phyloP scores from a whole-genome alignment of 345 rosid species.

The Aquilaria sinensis region DNA sequence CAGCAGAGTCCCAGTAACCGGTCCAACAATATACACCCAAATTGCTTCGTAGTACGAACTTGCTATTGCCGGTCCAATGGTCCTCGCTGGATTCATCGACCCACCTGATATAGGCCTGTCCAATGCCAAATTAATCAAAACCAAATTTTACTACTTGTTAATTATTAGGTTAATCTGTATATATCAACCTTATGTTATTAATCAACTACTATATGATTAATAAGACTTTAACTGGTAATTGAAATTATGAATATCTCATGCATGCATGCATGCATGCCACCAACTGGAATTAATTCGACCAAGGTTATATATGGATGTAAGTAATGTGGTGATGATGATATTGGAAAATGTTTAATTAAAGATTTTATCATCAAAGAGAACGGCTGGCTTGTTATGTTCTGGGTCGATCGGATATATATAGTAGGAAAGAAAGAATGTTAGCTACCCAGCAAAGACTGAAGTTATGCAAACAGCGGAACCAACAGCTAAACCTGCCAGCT shows the following conservation, averaged over 20 bases:
- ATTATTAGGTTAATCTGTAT: neutral
- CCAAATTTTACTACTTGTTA: conserved; percentile 15
- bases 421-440: neutral
- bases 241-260: too few relatives aligned
- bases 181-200: neutral
- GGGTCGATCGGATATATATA: neutral
- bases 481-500: conserved; percentile 52
- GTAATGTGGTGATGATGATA: too few relatives aligned
- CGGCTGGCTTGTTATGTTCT: too few relatives aligned
- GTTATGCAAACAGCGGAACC: conserved; percentile 52
- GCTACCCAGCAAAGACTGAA: conserved; percentile 52
- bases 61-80: conserved; percentile 45
- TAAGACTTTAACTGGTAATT: neutral
- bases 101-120: conserved; percentile 47
- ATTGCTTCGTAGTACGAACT: conserved; percentile 36
- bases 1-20: conserved; percentile 31
- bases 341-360: too few relatives aligned
- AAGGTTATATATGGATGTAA: too few relatives aligned
- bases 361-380: too few relatives aligned
- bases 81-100: conserved; percentile 60
- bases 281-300: too few relatives aligned
- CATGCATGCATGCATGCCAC: too few relatives aligned
- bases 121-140: neutral
- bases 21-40: conserved; percentile 50
- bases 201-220: neutral